Conservation (phyloP, 768 basidiomycete genomes). For the Leccinum disarticulatum region DNA sequence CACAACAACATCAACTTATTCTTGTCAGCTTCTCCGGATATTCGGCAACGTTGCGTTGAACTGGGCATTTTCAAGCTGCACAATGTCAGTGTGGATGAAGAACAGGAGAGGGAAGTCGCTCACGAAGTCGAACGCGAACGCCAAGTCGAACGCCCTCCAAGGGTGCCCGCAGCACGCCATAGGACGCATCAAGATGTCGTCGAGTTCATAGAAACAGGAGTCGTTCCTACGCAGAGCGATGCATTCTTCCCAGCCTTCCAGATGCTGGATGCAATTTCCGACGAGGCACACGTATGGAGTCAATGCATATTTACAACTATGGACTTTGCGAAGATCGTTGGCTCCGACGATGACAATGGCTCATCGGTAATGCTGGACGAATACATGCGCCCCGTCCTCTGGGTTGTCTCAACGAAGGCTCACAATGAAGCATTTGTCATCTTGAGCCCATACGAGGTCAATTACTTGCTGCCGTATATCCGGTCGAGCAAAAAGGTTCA, state of each 20-base stretch:
- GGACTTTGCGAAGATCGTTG: slow-evolving; percentile 5
- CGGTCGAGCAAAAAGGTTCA: slow-evolving; percentile 13
- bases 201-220: not conserved
- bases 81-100: slow-evolving; percentile 36
- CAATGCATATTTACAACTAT: not conserved
- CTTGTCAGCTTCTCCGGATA: slow-evolving; percentile 5
- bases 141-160: not conserved
- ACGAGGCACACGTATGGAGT: not conserved
- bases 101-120: slow-evolving; percentile 45
- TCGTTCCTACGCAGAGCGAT: not conserved
- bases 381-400: not conserved
- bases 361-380: not conserved
- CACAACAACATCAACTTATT: slow-evolving; percentile 7
- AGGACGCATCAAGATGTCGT: not conserved
- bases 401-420: not conserved
- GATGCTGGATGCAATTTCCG: not conserved
- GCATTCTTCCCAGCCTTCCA: not conserved
- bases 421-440: not conserved
- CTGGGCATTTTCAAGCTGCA: slow-evolving; percentile 26
- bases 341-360: too few relatives aligned
- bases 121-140: slow-evolving; percentile 28
- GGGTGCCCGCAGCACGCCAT: not conserved
- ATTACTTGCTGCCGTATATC: slow-evolving; percentile 38
- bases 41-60: slow-evolving; percentile 25
- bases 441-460: slow-evolving; percentile 29